Base-by-base conservation (phyloP, 371 early-diverging fungal species). In the Mucor plumbeus region DNA sequence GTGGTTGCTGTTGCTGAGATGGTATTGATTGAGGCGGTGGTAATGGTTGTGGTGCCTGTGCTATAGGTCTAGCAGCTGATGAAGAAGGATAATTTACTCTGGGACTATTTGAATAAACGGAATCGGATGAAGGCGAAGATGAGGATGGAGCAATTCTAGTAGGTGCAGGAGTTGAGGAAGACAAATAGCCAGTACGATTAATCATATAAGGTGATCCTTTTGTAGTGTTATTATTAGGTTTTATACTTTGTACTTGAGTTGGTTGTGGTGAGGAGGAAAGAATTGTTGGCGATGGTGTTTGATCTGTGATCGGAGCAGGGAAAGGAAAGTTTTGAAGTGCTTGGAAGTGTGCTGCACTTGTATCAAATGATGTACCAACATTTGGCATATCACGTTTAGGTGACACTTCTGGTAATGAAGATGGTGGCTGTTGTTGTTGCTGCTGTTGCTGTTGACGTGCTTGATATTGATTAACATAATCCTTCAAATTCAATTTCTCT, bases 401-500 rank as follows among this genome's bases (percentile, higher is more conserved):
- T 17, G 34, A 36, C 17, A 17, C 34, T 11, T 55, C 35, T 44
- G 44, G 5, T 44, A 44, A n/a, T 7, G 44, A 26, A 5, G 13
- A 17, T 40, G 58, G 38, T 6, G 0, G 44, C 7, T 31, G 21
- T 53, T 5, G 54, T 2, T 55, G 38, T 5, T 57, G 61, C 15
- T 17, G 48, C 41, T 38, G 43, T 5, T 40, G 47, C 7, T 55
- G 43, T 43, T 69, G 68, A 6, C 70, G 60, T 36, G 66, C 54
- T 21, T 83, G 69, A 47, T 70, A 73, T 43, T 82, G 78, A n/a
- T 75, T 75, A 3, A 88, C 76, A 5, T 90, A 65, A 4, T 77
- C 75, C 31, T 85, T 90, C 41, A 90, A 64, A 0, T 78, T 81
- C 53, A 91, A 76, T 55, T 89, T 90, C 54, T 91, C 92, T 15